Base-by-base conservation (phyloP, 805 yeast genomes). In the Pichia rugopelliculosa region DNA sequence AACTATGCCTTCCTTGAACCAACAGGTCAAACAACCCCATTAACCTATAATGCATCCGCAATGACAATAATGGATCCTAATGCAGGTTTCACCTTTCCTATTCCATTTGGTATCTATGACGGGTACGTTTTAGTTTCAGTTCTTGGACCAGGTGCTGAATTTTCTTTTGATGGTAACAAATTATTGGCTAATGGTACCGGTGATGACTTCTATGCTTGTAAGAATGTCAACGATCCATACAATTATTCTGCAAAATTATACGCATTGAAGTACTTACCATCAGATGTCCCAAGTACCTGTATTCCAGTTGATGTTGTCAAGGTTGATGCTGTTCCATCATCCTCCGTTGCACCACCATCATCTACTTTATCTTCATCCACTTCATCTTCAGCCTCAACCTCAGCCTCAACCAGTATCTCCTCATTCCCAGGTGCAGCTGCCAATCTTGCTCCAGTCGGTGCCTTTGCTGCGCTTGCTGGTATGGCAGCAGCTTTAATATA, bases 191-290 rank as follows among this genome's bases (percentile, higher is more conserved):
- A 64, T 39, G 70, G 70, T 39, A 47, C 67, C 20, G 21, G 64
- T 23, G 53, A 52, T 24, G 60, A 60, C 23, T 71, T 73, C 62
- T 69, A 60, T 55, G 77, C 72, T 44, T 69, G 70, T 54, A 69
- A 64, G 67, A 67, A 72, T 63, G 63, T 69, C 49, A 55, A 54
- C 41, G 79, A 74, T 55, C 75, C 76, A 23, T 74, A 73, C 63
- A 37, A 51, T n/a, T 67, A 63, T 59, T 69, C 74, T 34, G 36
- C 53, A 18, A 13, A 39, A 11, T 15, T 50, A 20, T 69, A 57
- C 50, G 60, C 60, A 45, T 61, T 66, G 46, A 60, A 57, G 54
- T 65, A 55, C 51, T 62, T 56, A 51, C 45, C 54, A 51, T 49
- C 55, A 11, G 22, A 24, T 46, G 55, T 54, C 18, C 66, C 71